Evolutionary conservation across 208 protist species (phyloP).

Genomic region (Trypanosomatidae sp.): DNA sequence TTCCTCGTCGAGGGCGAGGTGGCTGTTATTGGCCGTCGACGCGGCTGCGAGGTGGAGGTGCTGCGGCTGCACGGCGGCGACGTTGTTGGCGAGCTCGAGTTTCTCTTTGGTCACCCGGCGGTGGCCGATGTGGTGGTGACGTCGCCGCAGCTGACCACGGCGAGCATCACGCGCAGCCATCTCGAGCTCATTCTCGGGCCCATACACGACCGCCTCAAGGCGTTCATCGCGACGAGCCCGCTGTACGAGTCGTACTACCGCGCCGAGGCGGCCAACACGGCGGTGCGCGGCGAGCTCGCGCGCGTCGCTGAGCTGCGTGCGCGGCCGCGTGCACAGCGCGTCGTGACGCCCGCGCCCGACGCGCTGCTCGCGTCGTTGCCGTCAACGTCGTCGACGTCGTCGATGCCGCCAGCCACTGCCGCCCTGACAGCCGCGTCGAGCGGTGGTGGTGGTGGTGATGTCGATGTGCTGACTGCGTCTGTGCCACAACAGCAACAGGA

Average conservation of each 20-base stretch:
- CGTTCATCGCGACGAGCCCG: slow-evolving; percentile 48
- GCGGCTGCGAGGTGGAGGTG: slow-evolving; percentile 48
- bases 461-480: too few relatives aligned
- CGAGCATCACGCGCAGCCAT: slow-evolving; percentile 68
- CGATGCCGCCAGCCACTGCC: too few relatives aligned
- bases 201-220: slow-evolving; percentile 68
- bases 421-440: too few relatives aligned
- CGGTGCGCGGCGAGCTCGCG: slow-evolving; percentile 44
- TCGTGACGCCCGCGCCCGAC: too few relatives aligned
- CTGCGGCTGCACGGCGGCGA: slow-evolving; percentile 42
- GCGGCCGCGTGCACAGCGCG: slow-evolving; percentile 12
- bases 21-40: slow-evolving; percentile 53
- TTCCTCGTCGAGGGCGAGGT: slow-evolving; percentile 73
- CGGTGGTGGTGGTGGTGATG: too few relatives aligned
- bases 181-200: slow-evolving; percentile 81
- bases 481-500: too few relatives aligned
- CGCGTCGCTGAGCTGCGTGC: slow-evolving; percentile 15
- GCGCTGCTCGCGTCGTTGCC: too few relatives aligned
- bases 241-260: slow-evolving; percentile 62
- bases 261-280: slow-evolving; percentile 28
- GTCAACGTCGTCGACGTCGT: too few relatives aligned
- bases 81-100: slow-evolving; percentile 85
- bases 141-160: slow-evolving; percentile 32
- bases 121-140: slow-evolving; percentile 77
- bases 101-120: slow-evolving; percentile 71